These are phyloP conservation scores for Telopea speciosissima DNA, from an alignment of 177 flowering plant genomes.

Conservation along the genomic window DNA sequence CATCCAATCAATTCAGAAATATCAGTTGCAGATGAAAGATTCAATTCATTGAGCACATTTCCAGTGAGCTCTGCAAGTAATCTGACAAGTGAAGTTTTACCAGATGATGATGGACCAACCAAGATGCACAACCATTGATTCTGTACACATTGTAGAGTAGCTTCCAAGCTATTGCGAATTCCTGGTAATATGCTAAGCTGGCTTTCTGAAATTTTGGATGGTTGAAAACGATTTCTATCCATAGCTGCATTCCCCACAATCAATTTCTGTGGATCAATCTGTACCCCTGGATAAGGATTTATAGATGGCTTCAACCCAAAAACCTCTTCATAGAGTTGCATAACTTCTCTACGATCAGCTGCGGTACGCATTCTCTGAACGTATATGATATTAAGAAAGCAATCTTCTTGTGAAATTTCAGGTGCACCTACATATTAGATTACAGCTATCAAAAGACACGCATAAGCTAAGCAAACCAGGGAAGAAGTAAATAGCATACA, in stretches of 20 bases:
- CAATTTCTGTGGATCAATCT: conserved; percentile 41
- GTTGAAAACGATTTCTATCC: conserved; percentile 41
- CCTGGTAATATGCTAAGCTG: conserved; percentile 69
- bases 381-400: conserved; percentile 67
- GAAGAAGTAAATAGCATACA: neutral
- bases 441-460: conserved; percentile 8
- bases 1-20: conserved; percentile 93
- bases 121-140: conserved; percentile 78
- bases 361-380: conserved; percentile 90
- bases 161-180: conserved; percentile 65
- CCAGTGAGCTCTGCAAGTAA: conserved; percentile 83
- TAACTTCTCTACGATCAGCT: conserved; percentile 61
- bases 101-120: conserved; percentile 90
- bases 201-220: conserved; percentile 23
- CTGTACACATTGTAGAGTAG: conserved; percentile 62
- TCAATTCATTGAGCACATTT: conserved; percentile 70
- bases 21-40: conserved; percentile 87
- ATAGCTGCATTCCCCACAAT: conserved; percentile 51
- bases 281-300: conserved; percentile 66
- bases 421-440: conserved; percentile 45
- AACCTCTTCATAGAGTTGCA: conserved; percentile 59
- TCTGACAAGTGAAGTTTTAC: conserved; percentile 85
- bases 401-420: conserved; percentile 33
- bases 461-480: neutral
- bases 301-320: conserved; percentile 57